Evolutionary conservation across 306 rosid species (phyloP), one percentile per base, ranked within the genome.

Genomic region (Amphicarpaea edgeworthii): DNA sequence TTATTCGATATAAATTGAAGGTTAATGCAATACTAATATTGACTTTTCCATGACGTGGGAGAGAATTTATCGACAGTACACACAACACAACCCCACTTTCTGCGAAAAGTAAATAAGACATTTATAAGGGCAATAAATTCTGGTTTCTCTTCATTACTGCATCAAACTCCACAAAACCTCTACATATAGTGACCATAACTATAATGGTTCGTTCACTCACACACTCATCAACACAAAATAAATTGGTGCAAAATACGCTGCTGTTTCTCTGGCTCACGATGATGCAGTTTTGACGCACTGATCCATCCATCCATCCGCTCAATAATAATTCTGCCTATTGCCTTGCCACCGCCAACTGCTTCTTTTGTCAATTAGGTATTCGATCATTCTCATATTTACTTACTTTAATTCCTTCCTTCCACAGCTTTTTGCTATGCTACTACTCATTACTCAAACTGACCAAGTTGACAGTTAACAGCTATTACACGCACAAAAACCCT

Each of bases 91-190:
- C 49, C 49, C 32, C 11, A 38, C 69, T 19, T 37, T 37, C 69
- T 63, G 47, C n/a, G 1, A 0, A 4, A 20, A 37, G 5, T 63
- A 37, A 63, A 63, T 37, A 37, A 1, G 40, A 66, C 72, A 21
- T 41, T 66, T 17, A 63, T 20, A 66, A 42, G 54, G 72, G 54
- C 38, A 66, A 20, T 66, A 41, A 66, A 21, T 65, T 12, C 3
- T 21, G 7, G 2, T 2, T 11, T 40, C 11, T 3, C 7, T 38
- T 20, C 19, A 20, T 8, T 16, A 24, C n/a, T 28, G 34, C 37
- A 21, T 7, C 6, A 1, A 16, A 42, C 20, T 12, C 12, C 34
- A 12, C 20, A 6, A 65, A 41, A 11, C 16, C 71, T 19, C 37
- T 21, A 66, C 53, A 19, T 1, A 42, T 42, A 65, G 17, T 5